Evolutionary conservation across 768 basidiomycete species (phyloP).

Genomic region (Lactifluus subvellereus): DNA sequence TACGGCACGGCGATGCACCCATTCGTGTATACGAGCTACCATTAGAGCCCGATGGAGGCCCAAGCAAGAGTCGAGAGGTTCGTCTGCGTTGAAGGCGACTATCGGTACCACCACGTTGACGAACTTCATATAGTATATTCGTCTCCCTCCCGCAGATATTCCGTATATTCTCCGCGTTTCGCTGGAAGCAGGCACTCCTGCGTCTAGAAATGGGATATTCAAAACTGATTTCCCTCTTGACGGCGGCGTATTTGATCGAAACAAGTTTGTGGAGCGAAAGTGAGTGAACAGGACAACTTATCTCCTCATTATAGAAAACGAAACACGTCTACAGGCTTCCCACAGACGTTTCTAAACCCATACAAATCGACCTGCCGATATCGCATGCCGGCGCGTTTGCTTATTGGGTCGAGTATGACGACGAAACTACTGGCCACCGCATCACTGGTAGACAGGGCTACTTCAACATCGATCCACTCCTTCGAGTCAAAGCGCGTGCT

Average conservation of each 20-base stretch:
- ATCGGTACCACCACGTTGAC: conserved; percentile 6
- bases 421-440: conserved; percentile 49
- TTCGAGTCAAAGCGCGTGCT: conserved; percentile 67
- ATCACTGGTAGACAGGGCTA: conserved; percentile 84
- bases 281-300: conserved; percentile 36
- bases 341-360: conserved; percentile 80
- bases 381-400: conserved; percentile 95
- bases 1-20: conserved; percentile 49
- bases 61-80: conserved; percentile 78
- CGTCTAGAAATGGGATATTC: conserved; percentile 84
- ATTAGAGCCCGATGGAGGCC: conserved; percentile 88
- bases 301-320: background rate
- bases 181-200: conserved; percentile 87
- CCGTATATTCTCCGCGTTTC: conserved; percentile 92
- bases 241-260: conserved; percentile 77
- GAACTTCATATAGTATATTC: conserved; percentile 65
- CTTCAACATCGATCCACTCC: conserved; percentile 93
- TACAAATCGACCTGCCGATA: conserved; percentile 92
- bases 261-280: conserved; percentile 69
- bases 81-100: conserved; percentile 29
- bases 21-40: conserved; percentile 82
- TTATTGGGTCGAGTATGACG: conserved; percentile 92
- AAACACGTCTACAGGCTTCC: conserved; percentile 53
- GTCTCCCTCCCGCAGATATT: conserved; percentile 82
- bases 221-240: conserved; percentile 97